Percentiles rank a stretch among this genome's conserved stretches.
Evolutionary conservation across 2,329 filamentous ascomycete species (phyloP).

Genomic region (Trichoderma sp.): DNA sequence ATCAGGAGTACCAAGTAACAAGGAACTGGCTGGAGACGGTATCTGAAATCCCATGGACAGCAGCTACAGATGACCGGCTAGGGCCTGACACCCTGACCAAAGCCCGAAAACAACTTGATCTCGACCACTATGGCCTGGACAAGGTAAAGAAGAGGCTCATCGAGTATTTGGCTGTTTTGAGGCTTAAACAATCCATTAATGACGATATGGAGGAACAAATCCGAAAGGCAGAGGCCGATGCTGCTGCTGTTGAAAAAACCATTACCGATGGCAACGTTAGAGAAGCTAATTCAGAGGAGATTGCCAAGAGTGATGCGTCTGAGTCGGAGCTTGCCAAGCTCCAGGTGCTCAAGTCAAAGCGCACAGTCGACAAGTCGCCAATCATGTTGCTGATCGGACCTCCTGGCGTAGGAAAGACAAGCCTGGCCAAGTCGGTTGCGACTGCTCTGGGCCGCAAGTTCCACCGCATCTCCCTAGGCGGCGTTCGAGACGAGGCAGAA

Average conservation of each 20-base stretch:
- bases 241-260: constrained; percentile 55
- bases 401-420: constrained; percentile 94
- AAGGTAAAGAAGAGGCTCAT: constrained; percentile 96
- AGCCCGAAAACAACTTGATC: constrained; percentile 86
- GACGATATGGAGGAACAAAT: constrained; percentile 79
- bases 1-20: constrained; percentile 93
- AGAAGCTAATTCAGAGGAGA: constrained; percentile 21
- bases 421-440: constrained; percentile 87
- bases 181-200: constrained; percentile 90
- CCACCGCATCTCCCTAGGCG: constrained; percentile 92
- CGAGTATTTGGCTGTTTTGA: constrained; percentile 94
- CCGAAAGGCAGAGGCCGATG: constrained; percentile 61
- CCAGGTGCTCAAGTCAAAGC: constrained; percentile 73
- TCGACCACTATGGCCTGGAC: constrained; percentile 94
- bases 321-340: constrained; percentile 58
- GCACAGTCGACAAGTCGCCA: constrained; percentile 90
- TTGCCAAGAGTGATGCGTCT: constrained; percentile 23
- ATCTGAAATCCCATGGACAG: constrained; percentile 89
- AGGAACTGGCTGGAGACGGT: constrained; percentile 92
- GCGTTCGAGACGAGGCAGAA: constrained; percentile 93
- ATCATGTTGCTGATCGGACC: constrained; percentile 92
- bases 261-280: constrained; percentile 27
- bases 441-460: constrained; percentile 92
- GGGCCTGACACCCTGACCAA: constrained; percentile 73
- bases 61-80: constrained; percentile 79